phyloP scores from a whole-genome alignment of 1,139 yeast species.

The Protomyces gravidus region DNA sequence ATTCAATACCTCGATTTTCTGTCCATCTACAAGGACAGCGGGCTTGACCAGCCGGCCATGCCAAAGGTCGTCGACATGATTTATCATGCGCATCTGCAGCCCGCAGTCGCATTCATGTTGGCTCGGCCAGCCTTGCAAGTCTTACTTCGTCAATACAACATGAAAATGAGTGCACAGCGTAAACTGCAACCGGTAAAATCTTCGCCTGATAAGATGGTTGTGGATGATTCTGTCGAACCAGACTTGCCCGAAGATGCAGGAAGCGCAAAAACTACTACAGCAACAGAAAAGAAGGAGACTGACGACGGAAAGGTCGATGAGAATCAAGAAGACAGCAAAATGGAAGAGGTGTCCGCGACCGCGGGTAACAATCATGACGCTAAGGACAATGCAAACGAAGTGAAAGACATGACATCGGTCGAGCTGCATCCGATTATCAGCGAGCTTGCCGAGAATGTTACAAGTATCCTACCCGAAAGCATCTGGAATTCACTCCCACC shows the following conservation, averaged over 20 bases:
- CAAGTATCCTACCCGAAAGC: background rate
- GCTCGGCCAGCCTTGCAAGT: constrained; percentile 58
- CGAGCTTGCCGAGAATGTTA: background rate
- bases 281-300: background rate
- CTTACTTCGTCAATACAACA: constrained; percentile 38
- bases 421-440: background rate
- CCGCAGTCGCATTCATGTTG: constrained; percentile 70
- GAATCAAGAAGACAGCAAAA: background rate
- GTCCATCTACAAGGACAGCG: constrained; percentile 38
- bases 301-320: constrained; percentile 28
- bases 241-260: background rate
- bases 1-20: constrained; percentile 19
- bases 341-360: background rate
- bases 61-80: constrained; percentile 50
- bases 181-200: background rate
- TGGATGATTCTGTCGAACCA: background rate
- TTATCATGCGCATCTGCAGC: constrained; percentile 51
- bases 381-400: background rate
- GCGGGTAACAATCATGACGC: background rate
- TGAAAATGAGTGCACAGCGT: background rate
- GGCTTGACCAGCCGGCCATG: constrained; percentile 38
- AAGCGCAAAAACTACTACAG: background rate
- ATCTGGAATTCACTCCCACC: constrained; percentile 43
- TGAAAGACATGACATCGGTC: background rate
- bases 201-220: background rate